A percentile compares a stretch with the other conserved stretches of the same genome.
These are phyloP conservation scores for Fusarium proliferatum DNA, from an alignment of 2,329 filamentous ascomycete species.

Conservation along the genomic window DNA sequence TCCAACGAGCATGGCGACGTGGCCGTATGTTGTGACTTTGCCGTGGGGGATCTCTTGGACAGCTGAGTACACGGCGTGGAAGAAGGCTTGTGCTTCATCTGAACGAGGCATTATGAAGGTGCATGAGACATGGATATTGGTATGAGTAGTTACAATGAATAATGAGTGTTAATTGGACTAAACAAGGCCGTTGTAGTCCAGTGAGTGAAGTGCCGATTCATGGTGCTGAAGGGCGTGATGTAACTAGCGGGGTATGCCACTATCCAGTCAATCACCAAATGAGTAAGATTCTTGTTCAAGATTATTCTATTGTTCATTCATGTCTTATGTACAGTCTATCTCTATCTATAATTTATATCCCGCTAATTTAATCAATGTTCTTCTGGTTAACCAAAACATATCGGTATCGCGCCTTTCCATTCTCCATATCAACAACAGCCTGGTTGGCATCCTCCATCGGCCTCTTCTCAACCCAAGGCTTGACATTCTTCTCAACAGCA, in stretches of 20 bases:
- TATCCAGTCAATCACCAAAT: conserved; percentile 1
- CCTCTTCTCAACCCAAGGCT: conserved; percentile 66
- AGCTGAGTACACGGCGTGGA: conserved; percentile 81
- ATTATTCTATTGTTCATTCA: conserved; percentile 19
- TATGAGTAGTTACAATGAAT: accelerated
- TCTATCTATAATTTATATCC: background rate
- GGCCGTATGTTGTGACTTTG: conserved; percentile 88
- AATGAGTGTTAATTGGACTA: accelerated
- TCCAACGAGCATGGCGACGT: conserved; percentile 78
- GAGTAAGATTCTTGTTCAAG: background rate
- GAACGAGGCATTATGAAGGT: conserved; percentile 70
- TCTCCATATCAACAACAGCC: conserved; percentile 65
- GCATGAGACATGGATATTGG: accelerated
- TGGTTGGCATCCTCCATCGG: conserved; percentile 67
- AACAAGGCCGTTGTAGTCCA: background rate
- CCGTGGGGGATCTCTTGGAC: conserved; percentile 87
- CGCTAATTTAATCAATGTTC: conserved; percentile 27
- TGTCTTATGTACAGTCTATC: conserved; percentile 11
- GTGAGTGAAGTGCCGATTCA: background rate
- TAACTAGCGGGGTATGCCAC: conserved; percentile 37
- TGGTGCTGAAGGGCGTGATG: conserved; percentile 22
- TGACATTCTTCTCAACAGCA: conserved; percentile 65
- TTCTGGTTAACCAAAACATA: conserved; percentile 59
- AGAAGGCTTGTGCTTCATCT: conserved; percentile 81
- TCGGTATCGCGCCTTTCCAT: conserved; percentile 61